Percentiles rank a stretch among this genome's conserved stretches.
phyloP scores from a whole-genome alignment of 2,329 filamentous ascomycete genomes.

The Microsporum ferrugineum region DNA sequence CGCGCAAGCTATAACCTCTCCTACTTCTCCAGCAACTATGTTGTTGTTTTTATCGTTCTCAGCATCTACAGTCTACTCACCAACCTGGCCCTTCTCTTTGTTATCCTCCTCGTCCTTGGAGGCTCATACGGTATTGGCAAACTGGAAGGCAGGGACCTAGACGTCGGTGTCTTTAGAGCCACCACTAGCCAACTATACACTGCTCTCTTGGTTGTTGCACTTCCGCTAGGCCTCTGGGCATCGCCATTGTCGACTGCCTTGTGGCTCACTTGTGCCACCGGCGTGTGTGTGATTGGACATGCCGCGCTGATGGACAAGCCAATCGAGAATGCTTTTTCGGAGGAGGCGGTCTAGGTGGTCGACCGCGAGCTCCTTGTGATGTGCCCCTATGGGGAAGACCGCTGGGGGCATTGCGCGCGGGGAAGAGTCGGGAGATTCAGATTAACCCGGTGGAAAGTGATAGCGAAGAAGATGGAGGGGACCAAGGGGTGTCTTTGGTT shows the following conservation, averaged over 20 bases:
- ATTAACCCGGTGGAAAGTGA: conserved; percentile 53
- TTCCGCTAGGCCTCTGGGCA: conserved; percentile 74
- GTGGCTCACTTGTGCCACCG: conserved; percentile 92
- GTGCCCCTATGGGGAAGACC: conserved; percentile 99
- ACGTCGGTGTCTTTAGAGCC: conserved; percentile 69
- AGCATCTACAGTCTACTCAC: conserved; percentile 90
- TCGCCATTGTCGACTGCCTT: conserved; percentile 75
- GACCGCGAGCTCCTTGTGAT: conserved; percentile 91
- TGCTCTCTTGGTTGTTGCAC: conserved; percentile 65
- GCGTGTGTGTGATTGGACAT: conserved; percentile 88
- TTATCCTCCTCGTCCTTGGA: conserved; percentile 74
- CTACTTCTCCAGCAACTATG: conserved; percentile 98
- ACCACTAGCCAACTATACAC: conserved; percentile 93
- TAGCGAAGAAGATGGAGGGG: conserved; percentile 42
- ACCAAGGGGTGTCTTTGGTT: conserved; percentile 17
- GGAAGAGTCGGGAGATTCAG: conserved; percentile 50
- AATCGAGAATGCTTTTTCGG: conserved; percentile 99
- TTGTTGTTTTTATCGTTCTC: conserved; percentile 84
- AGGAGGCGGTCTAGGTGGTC: conserved; percentile 99
- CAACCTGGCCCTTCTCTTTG: conserved; percentile 76
- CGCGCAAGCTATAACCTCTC: conserved; percentile 94
- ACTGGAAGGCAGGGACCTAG: conserved; percentile 76
- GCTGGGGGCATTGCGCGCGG: conserved; percentile 62
- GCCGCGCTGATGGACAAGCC: conserved; percentile 95
- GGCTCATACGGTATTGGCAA: conserved; percentile 89